Evolutionary conservation across 192 early-diverging fungal species (phyloP).

Genomic region (Coemansia sp.): DNA sequence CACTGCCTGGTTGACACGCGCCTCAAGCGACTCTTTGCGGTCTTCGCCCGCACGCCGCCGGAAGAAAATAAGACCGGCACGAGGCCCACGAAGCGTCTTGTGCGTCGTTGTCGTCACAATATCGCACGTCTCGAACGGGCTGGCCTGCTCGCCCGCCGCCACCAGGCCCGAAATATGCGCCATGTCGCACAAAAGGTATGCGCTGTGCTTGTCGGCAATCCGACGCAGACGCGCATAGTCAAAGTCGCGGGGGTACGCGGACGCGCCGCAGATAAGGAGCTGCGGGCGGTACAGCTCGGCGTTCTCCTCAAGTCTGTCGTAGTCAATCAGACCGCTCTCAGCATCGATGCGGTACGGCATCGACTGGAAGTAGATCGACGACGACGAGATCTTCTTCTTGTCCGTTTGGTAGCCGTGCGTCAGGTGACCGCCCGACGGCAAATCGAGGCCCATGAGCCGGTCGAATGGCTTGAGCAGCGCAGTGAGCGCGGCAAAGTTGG

Average conservation of each 20-base stretch:
- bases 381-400: slow-evolving; percentile 99
- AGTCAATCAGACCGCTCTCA: slow-evolving; percentile 88
- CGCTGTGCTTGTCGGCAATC: slow-evolving; percentile 94
- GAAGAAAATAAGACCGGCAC: slow-evolving; percentile 99
- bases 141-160: slow-evolving; percentile 83
- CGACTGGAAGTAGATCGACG: slow-evolving; percentile 99
- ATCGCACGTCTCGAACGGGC: slow-evolving; percentile 97
- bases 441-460: slow-evolving; percentile 98
- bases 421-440: slow-evolving; percentile 99
- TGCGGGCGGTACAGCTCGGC: slow-evolving; percentile 95
- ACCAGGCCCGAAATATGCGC: slow-evolving; percentile 98
- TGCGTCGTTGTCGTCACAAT: slow-evolving; percentile 99
- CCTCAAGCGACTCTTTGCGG: slow-evolving; percentile 88
- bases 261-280: slow-evolving; percentile 98
- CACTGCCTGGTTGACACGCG: slow-evolving; percentile 95
- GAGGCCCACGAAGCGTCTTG: slow-evolving; percentile 99
- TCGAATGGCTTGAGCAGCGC: slow-evolving; percentile 95
- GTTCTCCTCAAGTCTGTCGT: slow-evolving; percentile 90
- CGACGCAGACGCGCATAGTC: slow-evolving; percentile 95
- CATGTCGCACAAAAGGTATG: slow-evolving; percentile 98
- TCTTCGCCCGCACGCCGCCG: slow-evolving; percentile 67
- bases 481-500: slow-evolving; percentile 98
- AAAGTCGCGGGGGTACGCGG: slow-evolving; percentile 98
- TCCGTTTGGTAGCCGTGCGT: slow-evolving; percentile 99
- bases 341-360: slow-evolving; percentile 96